Conservation (phyloP, 2,329 filamentous ascomycete genomes). For the Aspergillus udagawae region DNA sequence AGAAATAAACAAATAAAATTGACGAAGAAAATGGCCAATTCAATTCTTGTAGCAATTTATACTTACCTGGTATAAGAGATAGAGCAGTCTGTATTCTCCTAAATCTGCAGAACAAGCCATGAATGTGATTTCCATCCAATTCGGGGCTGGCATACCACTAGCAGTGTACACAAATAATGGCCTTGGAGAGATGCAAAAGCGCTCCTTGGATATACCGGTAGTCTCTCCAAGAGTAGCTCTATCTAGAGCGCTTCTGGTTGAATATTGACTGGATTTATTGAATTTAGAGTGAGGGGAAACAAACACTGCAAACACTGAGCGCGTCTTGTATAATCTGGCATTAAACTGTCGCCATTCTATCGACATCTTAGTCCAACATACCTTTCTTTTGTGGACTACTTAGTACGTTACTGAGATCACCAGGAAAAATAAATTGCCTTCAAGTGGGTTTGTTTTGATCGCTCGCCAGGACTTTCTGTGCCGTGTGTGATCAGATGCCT, state of each 20-base stretch:
- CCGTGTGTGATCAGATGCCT: neutral
- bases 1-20: no score
- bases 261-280: no score
- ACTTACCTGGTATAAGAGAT: neutral
- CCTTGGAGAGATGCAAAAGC: neutral
- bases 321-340: neutral
- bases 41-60: no score
- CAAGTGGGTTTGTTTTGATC: neutral
- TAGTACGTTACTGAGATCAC: neutral
- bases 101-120: neutral
- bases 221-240: no score
- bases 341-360: neutral
- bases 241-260: no score
- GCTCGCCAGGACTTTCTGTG: neutral
- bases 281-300: constrained; percentile 1
- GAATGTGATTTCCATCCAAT: no score
- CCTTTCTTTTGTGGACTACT: neutral
- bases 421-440: neutral
- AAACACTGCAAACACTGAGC: constrained; percentile 25
- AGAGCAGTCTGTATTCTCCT: neutral
- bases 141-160: no score
- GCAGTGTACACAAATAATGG: no score
- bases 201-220: neutral
- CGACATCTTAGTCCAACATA: neutral
- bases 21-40: no score